These are phyloP conservation scores for Ophiostoma quercus DNA, from an alignment of 2,329 filamentous ascomycete species.

Conservation along the genomic window DNA sequence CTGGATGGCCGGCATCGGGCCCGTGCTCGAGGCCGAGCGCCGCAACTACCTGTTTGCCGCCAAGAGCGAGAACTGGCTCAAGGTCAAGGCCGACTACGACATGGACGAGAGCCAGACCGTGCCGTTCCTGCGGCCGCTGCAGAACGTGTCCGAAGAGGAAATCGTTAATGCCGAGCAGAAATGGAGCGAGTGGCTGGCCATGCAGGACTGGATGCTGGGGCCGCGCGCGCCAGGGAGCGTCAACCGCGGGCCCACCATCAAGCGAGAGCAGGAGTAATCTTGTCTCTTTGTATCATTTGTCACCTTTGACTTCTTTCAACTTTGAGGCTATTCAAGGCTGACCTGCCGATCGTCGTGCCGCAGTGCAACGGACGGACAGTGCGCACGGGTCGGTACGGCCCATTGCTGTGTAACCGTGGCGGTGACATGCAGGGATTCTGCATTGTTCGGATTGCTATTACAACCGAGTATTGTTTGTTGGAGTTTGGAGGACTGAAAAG, in stretches of 20 bases:
- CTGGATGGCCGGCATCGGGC: conserved; percentile 73
- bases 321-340: no score
- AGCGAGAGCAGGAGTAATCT: neutral
- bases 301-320: no score
- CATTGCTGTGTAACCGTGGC: neutral
- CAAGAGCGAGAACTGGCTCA: conserved; percentile 85
- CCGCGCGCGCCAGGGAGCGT: conserved; percentile 1
- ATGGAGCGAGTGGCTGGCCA: conserved; percentile 93
- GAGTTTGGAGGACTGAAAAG: conserved; percentile 6
- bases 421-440: neutral
- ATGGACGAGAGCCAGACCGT: conserved; percentile 76
- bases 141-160: conserved; percentile 69
- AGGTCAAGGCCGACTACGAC: conserved; percentile 86
- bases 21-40: conserved; percentile 80
- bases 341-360: no score
- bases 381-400: no score
- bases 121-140: conserved; percentile 81
- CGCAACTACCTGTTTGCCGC: conserved; percentile 93
- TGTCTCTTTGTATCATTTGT: neutral
- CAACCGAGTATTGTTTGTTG: neutral
- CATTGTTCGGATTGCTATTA: neutral
- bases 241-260: neutral
- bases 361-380: neutral
- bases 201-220: conserved; percentile 99
- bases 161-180: conserved; percentile 74